A percentile compares a stretch with the other conserved stretches of the same genome.
These are phyloP conservation scores for Pythium vanterpoolii DNA, from an alignment of 352 stramenopile genomes.

Conservation along the genomic window DNA sequence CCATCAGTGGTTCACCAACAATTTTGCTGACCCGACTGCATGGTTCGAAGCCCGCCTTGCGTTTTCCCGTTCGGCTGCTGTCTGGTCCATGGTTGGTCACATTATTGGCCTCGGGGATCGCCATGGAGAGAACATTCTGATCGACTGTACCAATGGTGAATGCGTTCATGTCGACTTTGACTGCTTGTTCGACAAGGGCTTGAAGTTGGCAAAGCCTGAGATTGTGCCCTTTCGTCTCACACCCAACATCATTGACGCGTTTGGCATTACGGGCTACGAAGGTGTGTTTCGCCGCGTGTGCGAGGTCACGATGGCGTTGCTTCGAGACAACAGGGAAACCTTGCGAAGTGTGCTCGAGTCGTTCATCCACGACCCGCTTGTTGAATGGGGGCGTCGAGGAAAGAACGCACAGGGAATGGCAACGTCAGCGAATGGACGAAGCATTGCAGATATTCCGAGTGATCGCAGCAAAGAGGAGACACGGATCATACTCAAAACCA, in stretches of 20 bases:
- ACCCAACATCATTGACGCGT: slow-evolving; percentile 99
- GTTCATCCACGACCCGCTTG: slow-evolving; percentile 98
- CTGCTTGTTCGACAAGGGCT: slow-evolving; percentile 99
- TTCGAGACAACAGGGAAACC: slow-evolving; percentile 96
- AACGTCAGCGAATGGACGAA: slow-evolving; percentile 27
- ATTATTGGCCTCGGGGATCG: slow-evolving; percentile 93
- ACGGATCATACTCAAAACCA: slow-evolving; percentile 82
- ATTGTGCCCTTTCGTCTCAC: slow-evolving; percentile 99
- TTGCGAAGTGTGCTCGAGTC: slow-evolving; percentile 98
- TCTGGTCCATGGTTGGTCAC: slow-evolving; percentile 98
- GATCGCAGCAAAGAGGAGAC: slow-evolving; percentile 87
- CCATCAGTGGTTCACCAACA: slow-evolving; percentile 99
- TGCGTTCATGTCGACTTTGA: slow-evolving; percentile 99
- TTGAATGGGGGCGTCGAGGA: slow-evolving; percentile 86
- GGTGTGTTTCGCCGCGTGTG: slow-evolving; percentile 93
- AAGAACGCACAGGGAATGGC: slow-evolving; percentile 55
- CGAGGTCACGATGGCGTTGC: slow-evolving; percentile 88
- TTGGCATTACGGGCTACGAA: slow-evolving; percentile 96
- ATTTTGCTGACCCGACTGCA: slow-evolving; percentile 95
- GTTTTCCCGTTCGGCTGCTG: slow-evolving; percentile 86
- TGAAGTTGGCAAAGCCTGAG: slow-evolving; percentile 95
- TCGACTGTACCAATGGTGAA: slow-evolving; percentile 96
- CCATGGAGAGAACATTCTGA: slow-evolving; percentile 99
- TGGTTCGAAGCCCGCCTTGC: slow-evolving; percentile 96
- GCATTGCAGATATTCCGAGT: slow-evolving; percentile 46